Conservation (phyloP, 2,329 filamentous ascomycete genomes). For the Paecilomyces formosus region DNA sequence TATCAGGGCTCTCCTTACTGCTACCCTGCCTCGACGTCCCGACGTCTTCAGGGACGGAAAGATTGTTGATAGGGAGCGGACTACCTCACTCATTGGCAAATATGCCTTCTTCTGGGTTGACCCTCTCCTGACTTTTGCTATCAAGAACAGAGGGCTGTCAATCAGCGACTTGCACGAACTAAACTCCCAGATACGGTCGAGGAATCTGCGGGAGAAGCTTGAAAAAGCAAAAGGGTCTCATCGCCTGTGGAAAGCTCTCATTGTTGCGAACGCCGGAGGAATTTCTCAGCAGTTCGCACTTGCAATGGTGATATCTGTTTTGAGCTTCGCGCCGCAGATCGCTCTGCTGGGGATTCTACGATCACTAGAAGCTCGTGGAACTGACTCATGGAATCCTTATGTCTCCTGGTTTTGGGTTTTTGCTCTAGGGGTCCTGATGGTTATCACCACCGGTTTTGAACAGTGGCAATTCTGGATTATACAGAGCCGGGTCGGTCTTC, state of each 20-base stretch:
- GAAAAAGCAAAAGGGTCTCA: slow-evolving; percentile 22
- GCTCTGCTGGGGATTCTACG: slow-evolving; percentile 59
- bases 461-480: slow-evolving; percentile 58
- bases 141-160: slow-evolving; percentile 54
- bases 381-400: slow-evolving; percentile 40
- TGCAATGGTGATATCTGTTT: slow-evolving; percentile 44
- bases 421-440: slow-evolving; percentile 52
- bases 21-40: slow-evolving; percentile 59
- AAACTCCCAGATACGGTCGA: slow-evolving; percentile 46
- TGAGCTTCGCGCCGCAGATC: slow-evolving; percentile 63
- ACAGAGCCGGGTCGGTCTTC: slow-evolving; percentile 53
- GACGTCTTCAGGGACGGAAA: slow-evolving; percentile 53
- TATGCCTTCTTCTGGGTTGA: slow-evolving; percentile 59
- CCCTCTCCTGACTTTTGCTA: slow-evolving; percentile 48
- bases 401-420: slow-evolving; percentile 60
- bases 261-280: slow-evolving; percentile 48
- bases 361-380: slow-evolving; percentile 50
- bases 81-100: slow-evolving; percentile 51
- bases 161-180: slow-evolving; percentile 55
- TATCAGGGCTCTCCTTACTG: slow-evolving; percentile 25
- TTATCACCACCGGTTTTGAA: slow-evolving; percentile 52
- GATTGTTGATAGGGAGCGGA: slow-evolving; percentile 55
- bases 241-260: slow-evolving; percentile 53
- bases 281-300: slow-evolving; percentile 54
- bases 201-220: slow-evolving; percentile 46